Evolutionary conservation across 1,139 yeast species (phyloP).

Genomic region (Scheffersomyces segobiensis): DNA sequence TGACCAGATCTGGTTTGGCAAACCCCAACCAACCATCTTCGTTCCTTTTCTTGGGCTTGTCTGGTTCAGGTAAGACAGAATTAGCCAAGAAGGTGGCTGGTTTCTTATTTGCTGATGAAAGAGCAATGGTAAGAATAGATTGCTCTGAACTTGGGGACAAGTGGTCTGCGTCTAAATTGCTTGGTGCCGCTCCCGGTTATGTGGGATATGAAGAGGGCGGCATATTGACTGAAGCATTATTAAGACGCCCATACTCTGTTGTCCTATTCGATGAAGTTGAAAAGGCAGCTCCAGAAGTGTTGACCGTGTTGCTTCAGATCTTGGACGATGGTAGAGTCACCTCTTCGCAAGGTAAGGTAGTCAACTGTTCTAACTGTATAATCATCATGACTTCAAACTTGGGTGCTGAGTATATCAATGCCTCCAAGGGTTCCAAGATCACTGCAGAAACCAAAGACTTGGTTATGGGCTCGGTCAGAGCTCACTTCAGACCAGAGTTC

Average conservation of each 20-base stretch:
- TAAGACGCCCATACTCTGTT: constrained; percentile 93
- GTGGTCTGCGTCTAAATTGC: constrained; percentile 88
- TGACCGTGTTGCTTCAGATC: constrained; percentile 86
- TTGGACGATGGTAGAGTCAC: constrained; percentile 97
- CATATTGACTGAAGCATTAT: constrained; percentile 84
- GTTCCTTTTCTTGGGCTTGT: constrained; percentile 88
- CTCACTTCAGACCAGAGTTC: constrained; percentile 96
- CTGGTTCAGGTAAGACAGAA: constrained; percentile 99
- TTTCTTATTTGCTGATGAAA: constrained; percentile 91
- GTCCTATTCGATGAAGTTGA: constrained; percentile 95
- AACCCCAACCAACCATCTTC: constrained; percentile 97
- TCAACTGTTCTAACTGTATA: constrained; percentile 89
- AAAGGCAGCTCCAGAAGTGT: constrained; percentile 98
- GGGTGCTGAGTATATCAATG: constrained; percentile 88
- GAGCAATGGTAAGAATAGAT: constrained; percentile 95
- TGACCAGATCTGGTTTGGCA: constrained; percentile 92
- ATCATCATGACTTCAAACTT: constrained; percentile 96
- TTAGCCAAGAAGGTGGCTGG: constrained; percentile 96
- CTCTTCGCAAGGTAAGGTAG: constrained; percentile 89
- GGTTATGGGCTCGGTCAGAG: constrained; percentile 83
- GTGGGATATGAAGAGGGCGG: constrained; percentile 99
- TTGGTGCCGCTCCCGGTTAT: constrained; percentile 98
- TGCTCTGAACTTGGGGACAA: constrained; percentile 96
- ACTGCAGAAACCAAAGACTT: constrained; percentile 66
- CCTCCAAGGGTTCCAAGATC: constrained; percentile 64